Base-by-base conservation (phyloP, 495 filamentous ascomycete species). In the Penicillium manginii region DNA sequence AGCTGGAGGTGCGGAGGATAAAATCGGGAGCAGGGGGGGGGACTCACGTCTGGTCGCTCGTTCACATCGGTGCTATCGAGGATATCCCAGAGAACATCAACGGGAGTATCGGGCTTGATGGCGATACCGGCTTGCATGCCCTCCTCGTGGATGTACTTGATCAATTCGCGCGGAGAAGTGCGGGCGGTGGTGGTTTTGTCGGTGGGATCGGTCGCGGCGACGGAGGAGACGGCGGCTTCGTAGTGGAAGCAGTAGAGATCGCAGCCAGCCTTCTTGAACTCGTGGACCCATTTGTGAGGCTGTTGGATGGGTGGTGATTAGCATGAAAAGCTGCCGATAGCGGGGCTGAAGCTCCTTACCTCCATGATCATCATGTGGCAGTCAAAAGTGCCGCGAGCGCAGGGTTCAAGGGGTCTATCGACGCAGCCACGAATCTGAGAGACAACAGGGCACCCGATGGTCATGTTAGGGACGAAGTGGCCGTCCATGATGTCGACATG, bases 351-450 rank as follows among this genome's bases (percentile, higher is more conserved):
- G 43, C 11, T 45, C 7, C 69, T 50, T 32, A 94, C 92, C 90
- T 98, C 94, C 65, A 89, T 87, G 65, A 98, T 96, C 94, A 98
- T 98, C 96, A 98, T 98, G 73, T 98, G 94, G 84, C 94, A 98
- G 75, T 98, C 94, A 66, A 98, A 98, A 26, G 94, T 97, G 22
- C 94, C 94, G 66, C 85, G 88, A 4, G 88, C 90, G 61, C 85
- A 73, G 35, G 78, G 75, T 57, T 74, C 60, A 42, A 65, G 71
- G 3, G 83, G 88, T 22, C 82, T 78, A 43, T 87, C 86, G 54
- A 98, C 92, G 65, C 96, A 88, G 39, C 83, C 81, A 37, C 94
- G 88, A 55, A 98, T 94, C 78, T 92, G 96, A 54, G 89, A 92
- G 9, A 98, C 94, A 19, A 98, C 92, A 7, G 94, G 94, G 15